Evolutionary conservation across 2,329 filamentous ascomycete species (phyloP), one percentile per base, ranked within the genome.

Genomic region (Pseudohalonectria lignicola): DNA sequence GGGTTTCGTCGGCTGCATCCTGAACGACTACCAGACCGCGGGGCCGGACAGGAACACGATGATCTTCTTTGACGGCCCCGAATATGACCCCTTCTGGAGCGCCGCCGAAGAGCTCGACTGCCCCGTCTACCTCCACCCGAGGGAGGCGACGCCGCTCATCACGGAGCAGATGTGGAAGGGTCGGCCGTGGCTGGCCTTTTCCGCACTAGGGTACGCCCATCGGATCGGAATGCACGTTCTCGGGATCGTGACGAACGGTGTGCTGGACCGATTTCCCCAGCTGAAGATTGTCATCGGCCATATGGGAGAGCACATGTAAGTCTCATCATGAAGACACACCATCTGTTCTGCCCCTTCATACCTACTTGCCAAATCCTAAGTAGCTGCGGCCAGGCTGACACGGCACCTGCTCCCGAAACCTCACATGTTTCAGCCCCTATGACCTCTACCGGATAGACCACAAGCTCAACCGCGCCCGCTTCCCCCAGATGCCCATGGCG

Each of bases 111-210:
- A 78, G 31, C 66, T 82, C 1, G 71, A 79, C 40, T 75, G 79
- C 0, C 76, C 76, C 0, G 64, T 82, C 35, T 82, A 81, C 48
- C 61, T 82, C 1, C 77, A 82, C 52, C 77, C 76, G 0, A 61
- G 69, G 34, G 67, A 69, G 45, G 72, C 76, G 2, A 71, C 69
- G 0, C 74, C 73, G 6, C 63, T 61, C 15, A 39, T 43, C 17
- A 41, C 37, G 16, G 44, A 50, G 18, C 42, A 46, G 31, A 47
- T 52, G 40, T 49, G 47, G 47, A 45, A 45, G 34, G 47, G 37
- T 19, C 29, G 48, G 31, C 43, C 39, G 8, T 49, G 45, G 45
- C 42, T 50, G 31, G 41, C 37, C 13, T 45, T 41, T 31, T 43
- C 46, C 7, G 43, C 47, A 1, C 38, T 47, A 18, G 43, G 43